Conservation (phyloP, 495 filamentous ascomycete species). For the Penicillium cosmopolitanum region DNA sequence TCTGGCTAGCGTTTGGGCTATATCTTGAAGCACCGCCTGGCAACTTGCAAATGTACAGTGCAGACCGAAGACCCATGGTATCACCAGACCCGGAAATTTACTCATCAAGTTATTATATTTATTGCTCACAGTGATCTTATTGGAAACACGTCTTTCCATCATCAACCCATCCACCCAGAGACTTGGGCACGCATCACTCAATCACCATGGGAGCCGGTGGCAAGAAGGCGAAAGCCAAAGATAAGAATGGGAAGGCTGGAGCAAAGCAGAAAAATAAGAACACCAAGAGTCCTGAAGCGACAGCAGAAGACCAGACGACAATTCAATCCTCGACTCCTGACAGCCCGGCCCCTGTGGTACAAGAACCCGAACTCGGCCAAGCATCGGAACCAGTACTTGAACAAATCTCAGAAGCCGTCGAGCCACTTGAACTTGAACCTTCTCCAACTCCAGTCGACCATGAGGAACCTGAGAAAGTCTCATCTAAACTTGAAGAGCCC, state of each 20-base stretch:
- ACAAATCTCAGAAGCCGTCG: slow-evolving; percentile 21
- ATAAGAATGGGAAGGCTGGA: slow-evolving; percentile 37
- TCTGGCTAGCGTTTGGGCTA: slow-evolving; percentile 35
- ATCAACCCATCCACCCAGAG: slow-evolving; percentile 19
- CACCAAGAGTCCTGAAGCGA: slow-evolving; percentile 39
- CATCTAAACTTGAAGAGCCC: slow-evolving; percentile 20
- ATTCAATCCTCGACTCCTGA: slow-evolving; percentile 31
- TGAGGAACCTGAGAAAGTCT: slow-evolving; percentile 24
- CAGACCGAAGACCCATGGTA: slow-evolving; percentile 30
- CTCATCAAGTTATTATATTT: slow-evolving; percentile 29
- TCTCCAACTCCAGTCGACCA: slow-evolving; percentile 21
- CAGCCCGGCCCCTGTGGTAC: slow-evolving; percentile 27
- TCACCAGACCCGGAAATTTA: slow-evolving; percentile 36
- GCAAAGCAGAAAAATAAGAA: slow-evolving; percentile 48
- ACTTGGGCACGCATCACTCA: slow-evolving; percentile 42
- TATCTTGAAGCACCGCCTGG: slow-evolving; percentile 41
- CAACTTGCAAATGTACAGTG: slow-evolving; percentile 43
- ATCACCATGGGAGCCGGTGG: slow-evolving; percentile 38
- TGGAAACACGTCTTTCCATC: slow-evolving; percentile 49
- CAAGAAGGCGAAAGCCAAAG: slow-evolving; percentile 44
- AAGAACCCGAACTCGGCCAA: slow-evolving; percentile 29
- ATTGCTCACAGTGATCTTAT: slow-evolving; percentile 31
- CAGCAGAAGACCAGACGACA: slow-evolving; percentile 39
- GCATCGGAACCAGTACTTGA: slow-evolving; percentile 27
- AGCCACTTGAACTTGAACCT: slow-evolving; percentile 25